Conservation (phyloP, 2,329 filamentous ascomycete species). For the Mariannaea elegans region DNA sequence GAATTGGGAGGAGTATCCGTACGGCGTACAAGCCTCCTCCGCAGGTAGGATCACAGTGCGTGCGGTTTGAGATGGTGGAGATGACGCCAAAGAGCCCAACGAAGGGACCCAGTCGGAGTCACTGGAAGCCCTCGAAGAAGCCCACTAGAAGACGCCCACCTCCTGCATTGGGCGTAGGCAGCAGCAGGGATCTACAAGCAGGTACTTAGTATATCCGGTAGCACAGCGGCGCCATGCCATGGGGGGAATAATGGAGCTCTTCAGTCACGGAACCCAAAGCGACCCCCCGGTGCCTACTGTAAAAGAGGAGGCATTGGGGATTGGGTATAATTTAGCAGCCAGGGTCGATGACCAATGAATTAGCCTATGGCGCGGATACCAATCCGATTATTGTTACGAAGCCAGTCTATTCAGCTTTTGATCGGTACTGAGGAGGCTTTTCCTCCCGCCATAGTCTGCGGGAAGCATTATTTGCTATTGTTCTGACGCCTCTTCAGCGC, state of each 20-base stretch:
- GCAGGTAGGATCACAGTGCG: neutral
- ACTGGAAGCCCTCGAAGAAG: conserved; percentile 42
- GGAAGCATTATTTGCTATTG: neutral
- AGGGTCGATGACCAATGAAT: neutral
- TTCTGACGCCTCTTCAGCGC: neutral
- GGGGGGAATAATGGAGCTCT: neutral
- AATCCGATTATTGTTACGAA: neutral
- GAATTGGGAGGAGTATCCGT: no score
- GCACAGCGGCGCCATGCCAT: neutral
- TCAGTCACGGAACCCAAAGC: no score
- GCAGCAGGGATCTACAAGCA: conserved; percentile 13
- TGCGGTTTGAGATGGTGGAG: conserved; percentile 4
- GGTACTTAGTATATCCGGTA: neutral
- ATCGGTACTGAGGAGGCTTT: no score
- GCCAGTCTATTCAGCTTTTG: no score
- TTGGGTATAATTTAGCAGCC: neutral
- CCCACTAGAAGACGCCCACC: conserved; percentile 38
- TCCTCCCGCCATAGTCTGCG: no score
- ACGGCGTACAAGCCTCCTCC: no score
- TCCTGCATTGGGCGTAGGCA: conserved; percentile 39
- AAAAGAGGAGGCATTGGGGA: no score
- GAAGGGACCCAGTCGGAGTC: conserved; percentile 34
- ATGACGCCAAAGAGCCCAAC: conserved; percentile 27
- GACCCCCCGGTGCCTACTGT: no score
- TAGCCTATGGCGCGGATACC: neutral